Evolutionary conservation across 2,329 filamentous ascomycete genomes (phyloP).

Genomic region (Cladosporium sp.): DNA sequence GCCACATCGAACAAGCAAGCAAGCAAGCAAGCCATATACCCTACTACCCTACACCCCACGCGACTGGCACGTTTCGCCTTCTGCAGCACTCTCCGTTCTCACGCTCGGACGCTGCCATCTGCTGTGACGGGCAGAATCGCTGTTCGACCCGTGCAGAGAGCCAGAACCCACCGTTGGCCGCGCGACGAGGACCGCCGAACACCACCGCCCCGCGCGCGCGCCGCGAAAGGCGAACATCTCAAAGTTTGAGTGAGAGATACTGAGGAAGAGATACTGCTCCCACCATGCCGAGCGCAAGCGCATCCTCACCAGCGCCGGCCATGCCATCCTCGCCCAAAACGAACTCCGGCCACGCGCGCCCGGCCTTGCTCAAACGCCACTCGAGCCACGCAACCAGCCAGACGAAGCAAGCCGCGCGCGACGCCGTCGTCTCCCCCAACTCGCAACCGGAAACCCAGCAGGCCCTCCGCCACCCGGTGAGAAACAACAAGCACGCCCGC

Average conservation of each 20-base stretch:
- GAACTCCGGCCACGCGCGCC: slow-evolving; percentile 17
- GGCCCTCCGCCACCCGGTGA: slow-evolving; percentile 21
- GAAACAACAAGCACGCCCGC: slow-evolving; percentile 24
- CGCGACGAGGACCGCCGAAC: background rate
- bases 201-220: background rate
- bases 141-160: background rate
- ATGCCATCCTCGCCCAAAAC: slow-evolving; percentile 12
- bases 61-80: background rate
- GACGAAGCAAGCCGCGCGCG: slow-evolving; percentile 8
- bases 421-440: slow-evolving; percentile 22
- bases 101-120: slow-evolving; percentile 3
- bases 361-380: slow-evolving; percentile 27
- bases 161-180: background rate
- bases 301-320: slow-evolving; percentile 5
- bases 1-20: background rate
- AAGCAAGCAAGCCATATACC: no score
- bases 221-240: slow-evolving; percentile 1
- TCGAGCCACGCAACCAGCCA: slow-evolving; percentile 27
- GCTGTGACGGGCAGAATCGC: background rate
- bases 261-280: background rate
- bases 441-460: slow-evolving; percentile 22
- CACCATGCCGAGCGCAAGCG: slow-evolving; percentile 11
- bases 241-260: background rate
- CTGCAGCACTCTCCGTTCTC: background rate
- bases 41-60: background rate